Conservation (phyloP, 2,329 filamentous ascomycete species). For the Neophaeococcomyces mojaviensis region DNA sequence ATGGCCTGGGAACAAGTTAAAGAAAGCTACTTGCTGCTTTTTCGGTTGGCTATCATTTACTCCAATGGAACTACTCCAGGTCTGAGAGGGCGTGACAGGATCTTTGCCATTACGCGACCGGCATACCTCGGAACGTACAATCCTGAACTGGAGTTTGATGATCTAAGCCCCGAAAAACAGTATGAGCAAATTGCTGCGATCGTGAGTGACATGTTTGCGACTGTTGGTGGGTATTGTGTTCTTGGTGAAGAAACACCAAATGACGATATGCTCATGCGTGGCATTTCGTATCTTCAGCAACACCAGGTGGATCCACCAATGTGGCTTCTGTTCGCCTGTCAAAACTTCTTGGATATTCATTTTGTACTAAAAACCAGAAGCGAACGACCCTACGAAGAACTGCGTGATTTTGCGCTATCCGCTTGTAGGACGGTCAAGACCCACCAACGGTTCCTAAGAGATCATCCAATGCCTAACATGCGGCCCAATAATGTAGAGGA, state of each 20-base stretch:
- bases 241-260: not conserved
- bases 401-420: not conserved
- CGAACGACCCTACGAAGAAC: constrained; percentile 1
- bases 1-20: not conserved
- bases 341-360: not conserved
- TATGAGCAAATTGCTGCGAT: not conserved
- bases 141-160: not conserved
- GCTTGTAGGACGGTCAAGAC: not conserved
- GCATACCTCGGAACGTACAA: not conserved
- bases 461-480: not conserved
- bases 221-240: not conserved
- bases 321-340: not conserved
- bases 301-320: not conserved
- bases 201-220: not conserved
- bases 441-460: not conserved
- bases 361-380: not conserved
- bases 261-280: not conserved
- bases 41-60: not conserved
- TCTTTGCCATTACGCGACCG: not conserved
- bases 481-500: not conserved
- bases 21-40: not conserved
- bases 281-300: not conserved
- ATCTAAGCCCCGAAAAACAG: not conserved
- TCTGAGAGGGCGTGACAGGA: not conserved
- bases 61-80: not conserved